Base-by-base conservation (phyloP, 371 early-diverging fungal species). In the Funneliformis caledonium region DNA sequence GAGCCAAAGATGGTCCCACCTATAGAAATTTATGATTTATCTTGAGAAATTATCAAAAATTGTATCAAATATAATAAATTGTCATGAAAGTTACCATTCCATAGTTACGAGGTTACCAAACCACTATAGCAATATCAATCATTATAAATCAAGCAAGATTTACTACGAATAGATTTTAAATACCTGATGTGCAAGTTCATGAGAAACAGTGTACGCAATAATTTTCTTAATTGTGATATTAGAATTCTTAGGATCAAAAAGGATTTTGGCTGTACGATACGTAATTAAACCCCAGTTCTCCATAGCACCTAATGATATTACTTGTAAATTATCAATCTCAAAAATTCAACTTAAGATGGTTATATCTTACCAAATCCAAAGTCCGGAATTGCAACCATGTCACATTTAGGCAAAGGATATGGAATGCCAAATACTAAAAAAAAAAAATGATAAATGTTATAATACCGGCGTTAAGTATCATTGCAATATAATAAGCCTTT, bases 211-310 rank as follows among this genome's bases (percentile, higher is more conserved):
- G 72, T 93, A 93, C 1, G 96, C 96, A 59, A 96, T 90, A 59
- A 88, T 84, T 84, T 96, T 88, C 88, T 94, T 96, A 65, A 88
- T 83, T 14, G 83, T 85, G 62, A 91, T 85, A 56, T 92, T 86
- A 22, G 93, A 92, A 2, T 84, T 88, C 81, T 88, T 86, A 72
- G 91, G 90, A 78, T 93, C 92, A 80, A 89, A 91, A 9, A 97
- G 86, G 9, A 98, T 87, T 14, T 90, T 88, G 43, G 92, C 88
- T 67, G 90, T 93, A 68, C 99, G 90, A 86, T 93, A 99, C 10
- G 97, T 97, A n/a, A 98, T 92, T 47, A 99, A 83, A 16, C 97
- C 97, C 97, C 97, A 98, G 87, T 98, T 98, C 85, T 98, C 96
- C 96, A 96, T 95, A 16, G 94, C 95, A 16, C 95, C 78, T 78